phyloP scores from a whole-genome alignment of 2,329 filamentous ascomycete genomes.

The Karstenula rhodostoma region DNA sequence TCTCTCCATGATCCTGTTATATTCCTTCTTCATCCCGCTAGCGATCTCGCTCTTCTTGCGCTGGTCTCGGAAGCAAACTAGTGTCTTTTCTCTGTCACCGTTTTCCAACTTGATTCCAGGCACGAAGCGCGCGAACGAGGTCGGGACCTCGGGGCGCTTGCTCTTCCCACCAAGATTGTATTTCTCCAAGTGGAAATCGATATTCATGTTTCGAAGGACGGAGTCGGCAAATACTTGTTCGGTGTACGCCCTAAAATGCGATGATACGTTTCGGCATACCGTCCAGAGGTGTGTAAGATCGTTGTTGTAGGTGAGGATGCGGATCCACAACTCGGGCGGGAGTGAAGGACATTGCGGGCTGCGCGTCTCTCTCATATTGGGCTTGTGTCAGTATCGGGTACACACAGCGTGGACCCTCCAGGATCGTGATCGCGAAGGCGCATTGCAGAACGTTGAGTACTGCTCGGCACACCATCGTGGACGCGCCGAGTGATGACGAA shows the following conservation, averaged over 20 bases:
- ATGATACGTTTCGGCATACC: conserved; percentile 38
- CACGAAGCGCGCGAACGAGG: conserved; percentile 25
- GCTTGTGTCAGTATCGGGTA: background rate
- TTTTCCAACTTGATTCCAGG: conserved; percentile 22
- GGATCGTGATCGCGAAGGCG: background rate
- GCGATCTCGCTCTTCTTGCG: conserved; percentile 17
- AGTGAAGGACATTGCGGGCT: conserved; percentile 32
- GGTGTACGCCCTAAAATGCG: conserved; percentile 35
- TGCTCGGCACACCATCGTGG: background rate
- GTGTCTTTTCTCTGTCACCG: conserved; percentile 16
- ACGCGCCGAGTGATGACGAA: conserved; percentile 1
- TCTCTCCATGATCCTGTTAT: conserved; percentile 29
- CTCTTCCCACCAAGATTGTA: conserved; percentile 44
- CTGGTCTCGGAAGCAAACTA: conserved; percentile 31
- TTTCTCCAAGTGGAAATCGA: conserved; percentile 43
- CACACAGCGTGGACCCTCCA: background rate
- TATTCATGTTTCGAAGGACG: conserved; percentile 30
- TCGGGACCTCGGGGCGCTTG: conserved; percentile 35
- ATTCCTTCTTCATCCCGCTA: conserved; percentile 15
- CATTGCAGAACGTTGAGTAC: background rate
- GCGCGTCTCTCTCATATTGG: conserved; percentile 3
- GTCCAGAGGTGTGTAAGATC: conserved; percentile 45
- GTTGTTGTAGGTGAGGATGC: conserved; percentile 39
- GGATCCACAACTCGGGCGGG: conserved; percentile 47
- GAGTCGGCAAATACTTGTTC: conserved; percentile 40